Evolutionary conservation across 2,329 filamentous ascomycete genomes (phyloP), one percentile per base, ranked within the genome.

Genomic region (Teratosphaeria destructans): DNA sequence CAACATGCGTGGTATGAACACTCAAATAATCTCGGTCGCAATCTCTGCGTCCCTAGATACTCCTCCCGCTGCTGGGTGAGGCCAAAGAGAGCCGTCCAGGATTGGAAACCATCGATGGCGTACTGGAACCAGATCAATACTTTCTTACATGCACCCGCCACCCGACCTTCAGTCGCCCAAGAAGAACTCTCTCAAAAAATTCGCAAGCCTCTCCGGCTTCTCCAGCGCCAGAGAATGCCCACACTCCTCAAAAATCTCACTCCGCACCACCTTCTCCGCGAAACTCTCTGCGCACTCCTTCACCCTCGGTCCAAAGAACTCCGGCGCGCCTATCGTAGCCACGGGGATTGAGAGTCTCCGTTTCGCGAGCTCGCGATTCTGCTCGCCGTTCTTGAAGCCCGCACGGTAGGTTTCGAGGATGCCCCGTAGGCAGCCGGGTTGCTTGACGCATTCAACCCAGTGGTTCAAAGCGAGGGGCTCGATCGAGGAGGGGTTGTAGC

Each of bases 401-500:
- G 70, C 66, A 14, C 71, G 65, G 54, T 73, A 73, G 5, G 70
- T 73, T 49, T 72, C 71, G 4, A 73, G 60, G 27, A 72, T 71
- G 0, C 71, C 71, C 23, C 70, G 66, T n/a, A 72, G 60, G 55
- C 68, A 66, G 7, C 70, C 70, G 1, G 69, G 70, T 35, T 70
- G 67, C 62, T 68, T 69, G 37, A 67, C 69, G 55, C 66, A 70
- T 58, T 67, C 68, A 43, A 70, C 65, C 70, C 70, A 69, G 61
- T 73, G 69, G 69, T 65, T 70, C 70, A 69, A 61, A 4, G 67
- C 72, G 54, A 65, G 65, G 1, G 67, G 70, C 56, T 73, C 71
- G 35, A 75, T 70, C 4, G 67, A 63, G 54, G 68, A 70, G 6
- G 73, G 72, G 57, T 75, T 73, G 60, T 74, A 74, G 62, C 73